Base-by-base conservation (phyloP, 441 rosid genomes). In the Gossypium armourianum region DNA sequence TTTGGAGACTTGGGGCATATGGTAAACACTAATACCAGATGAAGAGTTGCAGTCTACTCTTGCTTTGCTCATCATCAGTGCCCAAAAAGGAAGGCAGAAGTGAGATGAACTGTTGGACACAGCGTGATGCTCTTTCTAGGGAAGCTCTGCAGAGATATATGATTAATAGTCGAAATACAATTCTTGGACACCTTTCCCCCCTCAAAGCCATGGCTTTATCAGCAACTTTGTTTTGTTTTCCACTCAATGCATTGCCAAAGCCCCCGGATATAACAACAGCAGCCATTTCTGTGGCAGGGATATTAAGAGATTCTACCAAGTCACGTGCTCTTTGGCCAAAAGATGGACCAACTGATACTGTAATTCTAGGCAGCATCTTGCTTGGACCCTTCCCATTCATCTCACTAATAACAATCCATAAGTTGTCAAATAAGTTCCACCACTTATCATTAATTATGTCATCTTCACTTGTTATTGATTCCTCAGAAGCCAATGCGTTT, bases 221-320 rank as follows among this genome's bases (percentile, higher is more conserved):
- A 69, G 83, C 87, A 66, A 59, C 87, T 87, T 88, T 92, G 80
- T 81, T 86, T 65, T 87, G 83, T 80, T 87, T 95, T 79, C 95
- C 93, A 79, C 90, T 86, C 80, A 90, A 80, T 24, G 97, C 99
- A 89, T 83, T 90, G 74, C 97, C 86, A 77, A 95, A 88, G 68
- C 99, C 97, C 80, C 97, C 99, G 10, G 99, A 89, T 16, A 90
- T 40, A 40, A 40, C 99, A 83, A 95, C 99, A 26, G 99, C 99
- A 68, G 99, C 99, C 99, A 95, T 95, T 81, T 95, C 99, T 67
- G 97, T 97, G 64, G 99, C 98, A 36, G 99, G 99, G 84, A 89
- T 91, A 73, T 95, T 95, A 73, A 95, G 79, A 19, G 99, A 95
- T 79, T 95, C 99, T 47, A 95, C 99, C 65, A 95, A 83, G 74